Evolutionary conservation across 257 asterid genomes (phyloP).

Genomic region (Solanum verrucosum): DNA sequence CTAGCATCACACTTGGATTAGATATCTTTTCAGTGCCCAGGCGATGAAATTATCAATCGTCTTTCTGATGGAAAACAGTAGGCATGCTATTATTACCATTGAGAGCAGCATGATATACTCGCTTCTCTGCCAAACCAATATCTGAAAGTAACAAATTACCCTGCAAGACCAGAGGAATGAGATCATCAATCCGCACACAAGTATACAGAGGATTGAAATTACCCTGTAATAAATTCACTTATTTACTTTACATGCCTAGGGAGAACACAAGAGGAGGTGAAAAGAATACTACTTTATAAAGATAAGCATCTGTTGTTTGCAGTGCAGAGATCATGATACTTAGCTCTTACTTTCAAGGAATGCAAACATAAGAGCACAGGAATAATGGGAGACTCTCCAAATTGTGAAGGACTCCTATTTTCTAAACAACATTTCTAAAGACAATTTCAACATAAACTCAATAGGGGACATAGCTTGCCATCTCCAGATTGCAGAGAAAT

Average conservation of each 20-base stretch:
- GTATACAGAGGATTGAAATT: neutral
- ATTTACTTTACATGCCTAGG: neutral
- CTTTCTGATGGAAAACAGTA: conserved; percentile 88
- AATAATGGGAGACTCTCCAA: neutral
- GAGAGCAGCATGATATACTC: conserved; percentile 83
- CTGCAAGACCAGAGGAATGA: conserved; percentile 35
- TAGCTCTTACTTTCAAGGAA: neutral
- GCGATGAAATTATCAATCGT: conserved; percentile 58
- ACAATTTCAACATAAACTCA: neutral
- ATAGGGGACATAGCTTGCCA: neutral
- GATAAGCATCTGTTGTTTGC: neutral
- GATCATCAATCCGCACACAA: neutral
- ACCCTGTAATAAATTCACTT: neutral
- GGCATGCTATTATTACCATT: conserved; percentile 81
- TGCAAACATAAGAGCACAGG: neutral
- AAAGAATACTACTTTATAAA: neutral
- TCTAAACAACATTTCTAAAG: neutral
- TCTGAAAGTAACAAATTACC: conserved; percentile 65
- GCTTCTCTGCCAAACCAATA: conserved; percentile 89
- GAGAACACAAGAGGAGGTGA: neutral
- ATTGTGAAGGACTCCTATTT: neutral
- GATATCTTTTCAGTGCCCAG: conserved; percentile 30
- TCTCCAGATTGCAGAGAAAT: neutral
- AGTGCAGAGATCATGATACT: neutral
- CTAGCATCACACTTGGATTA: conserved; percentile 25